Evolutionary conservation across 2,329 filamentous ascomycete genomes (phyloP).

Genomic region (Cladophialophora chaetospira): DNA sequence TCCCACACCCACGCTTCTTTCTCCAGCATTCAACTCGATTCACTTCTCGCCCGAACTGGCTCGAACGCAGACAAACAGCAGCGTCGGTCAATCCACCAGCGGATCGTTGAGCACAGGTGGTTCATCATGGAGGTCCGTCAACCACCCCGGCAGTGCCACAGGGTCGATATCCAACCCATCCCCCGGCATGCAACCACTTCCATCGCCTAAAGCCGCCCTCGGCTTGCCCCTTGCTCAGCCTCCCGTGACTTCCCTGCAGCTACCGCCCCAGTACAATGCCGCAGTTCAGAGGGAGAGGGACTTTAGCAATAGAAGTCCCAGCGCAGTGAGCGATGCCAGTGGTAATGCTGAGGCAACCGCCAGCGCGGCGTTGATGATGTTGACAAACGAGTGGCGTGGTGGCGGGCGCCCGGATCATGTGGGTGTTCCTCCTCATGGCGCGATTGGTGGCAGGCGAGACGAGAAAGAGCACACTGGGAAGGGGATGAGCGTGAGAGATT

Average conservation of each 20-base stretch:
- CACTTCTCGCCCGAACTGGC: slow-evolving; percentile 28
- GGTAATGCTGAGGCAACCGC: slow-evolving; percentile 78
- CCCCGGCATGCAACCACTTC: slow-evolving; percentile 33
- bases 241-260: slow-evolving; percentile 17
- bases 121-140: slow-evolving; percentile 19
- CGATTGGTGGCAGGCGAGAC: not conserved
- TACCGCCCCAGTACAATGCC: slow-evolving; percentile 38
- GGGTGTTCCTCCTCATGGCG: no score
- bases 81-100: slow-evolving; percentile 10
- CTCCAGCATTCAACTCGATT: slow-evolving; percentile 34
- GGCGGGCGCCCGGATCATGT: no score
- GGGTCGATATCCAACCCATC: slow-evolving; percentile 18
- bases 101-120: slow-evolving; percentile 14
- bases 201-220: slow-evolving; percentile 33
- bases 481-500: slow-evolving; percentile 59
- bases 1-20: slow-evolving; percentile 28
- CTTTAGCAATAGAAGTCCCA: slow-evolving; percentile 17
- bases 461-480: no score
- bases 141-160: slow-evolving; percentile 7
- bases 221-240: slow-evolving; percentile 31
- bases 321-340: slow-evolving; percentile 43
- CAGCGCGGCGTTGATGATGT: slow-evolving; percentile 75
- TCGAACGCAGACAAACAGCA: slow-evolving; percentile 24
- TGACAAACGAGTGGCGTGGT: slow-evolving; percentile 73
- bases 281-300: slow-evolving; percentile 45